Evolutionary conservation across 2,329 filamentous ascomycete species (phyloP).

Genomic region (Apiospora sp.): DNA sequence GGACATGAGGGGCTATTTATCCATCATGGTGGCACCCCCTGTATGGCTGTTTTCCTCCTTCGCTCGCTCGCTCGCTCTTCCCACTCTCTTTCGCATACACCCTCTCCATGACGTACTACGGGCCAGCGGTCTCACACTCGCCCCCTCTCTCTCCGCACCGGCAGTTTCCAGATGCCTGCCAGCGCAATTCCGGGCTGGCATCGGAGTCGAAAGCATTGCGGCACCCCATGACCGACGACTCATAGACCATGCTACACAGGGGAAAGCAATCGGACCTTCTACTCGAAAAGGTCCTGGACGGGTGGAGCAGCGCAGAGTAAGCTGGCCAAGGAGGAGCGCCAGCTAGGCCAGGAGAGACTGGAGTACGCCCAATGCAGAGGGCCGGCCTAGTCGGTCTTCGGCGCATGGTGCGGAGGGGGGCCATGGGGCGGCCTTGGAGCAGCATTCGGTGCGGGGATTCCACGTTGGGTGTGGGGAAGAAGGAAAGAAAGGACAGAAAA

Average conservation of each 20-base stretch:
- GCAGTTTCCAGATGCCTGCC: not conserved
- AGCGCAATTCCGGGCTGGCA: slow-evolving; percentile 14
- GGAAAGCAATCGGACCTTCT: slow-evolving; percentile 15
- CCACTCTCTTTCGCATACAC: not conserved
- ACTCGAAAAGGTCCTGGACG: not conserved
- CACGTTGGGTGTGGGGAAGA: slow-evolving; percentile 3
- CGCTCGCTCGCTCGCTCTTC: not conserved
- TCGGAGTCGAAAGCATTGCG: slow-evolving; percentile 13
- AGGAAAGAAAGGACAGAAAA: not conserved
- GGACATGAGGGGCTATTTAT: slow-evolving; percentile 6
- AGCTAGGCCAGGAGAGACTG: not conserved
- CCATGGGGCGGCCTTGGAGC: not conserved
- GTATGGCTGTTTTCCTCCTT: not conserved
- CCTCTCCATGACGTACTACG: not conserved
- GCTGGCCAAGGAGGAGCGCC: not conserved
- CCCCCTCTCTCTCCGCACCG: not conserved
- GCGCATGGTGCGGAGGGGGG: slow-evolving; percentile 13
- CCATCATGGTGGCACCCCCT: not conserved
- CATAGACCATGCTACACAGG: slow-evolving; percentile 5
- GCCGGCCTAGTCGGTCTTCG: slow-evolving; percentile 3
- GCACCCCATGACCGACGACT: not conserved
- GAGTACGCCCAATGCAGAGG: not conserved
- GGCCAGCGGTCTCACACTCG: not conserved
- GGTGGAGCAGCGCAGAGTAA: slow-evolving; percentile 4
- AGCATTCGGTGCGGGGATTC: slow-evolving; percentile 12